phyloP scores from a whole-genome alignment of 371 early-diverging fungal genomes.

The Actinomucor elegans region DNA sequence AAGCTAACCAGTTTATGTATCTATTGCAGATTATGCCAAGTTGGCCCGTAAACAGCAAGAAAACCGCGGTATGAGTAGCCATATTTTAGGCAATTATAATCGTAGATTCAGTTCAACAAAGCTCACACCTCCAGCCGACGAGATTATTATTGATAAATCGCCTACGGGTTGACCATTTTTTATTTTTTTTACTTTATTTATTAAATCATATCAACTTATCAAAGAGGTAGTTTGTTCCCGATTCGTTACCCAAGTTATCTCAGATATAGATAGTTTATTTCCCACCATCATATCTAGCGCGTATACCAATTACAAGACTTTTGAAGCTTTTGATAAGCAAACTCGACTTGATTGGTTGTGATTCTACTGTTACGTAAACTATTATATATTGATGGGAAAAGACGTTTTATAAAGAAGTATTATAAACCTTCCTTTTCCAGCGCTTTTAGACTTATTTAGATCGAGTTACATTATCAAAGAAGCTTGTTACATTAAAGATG shows the following conservation, averaged over 20 bases:
- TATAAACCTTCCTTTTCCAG: neutral
- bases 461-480: too few species aligned
- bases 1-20: neutral
- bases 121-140: neutral
- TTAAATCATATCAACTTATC: neutral
- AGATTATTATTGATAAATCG: neutral
- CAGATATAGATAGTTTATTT: neutral
- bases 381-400: too few species aligned
- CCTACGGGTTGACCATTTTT: neutral
- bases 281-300: too few species aligned
- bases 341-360: too few species aligned
- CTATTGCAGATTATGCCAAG: conserved; percentile 41
- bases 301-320: too few species aligned
- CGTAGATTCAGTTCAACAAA: neutral
- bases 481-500: too few species aligned
- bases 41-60: conserved; percentile 32
- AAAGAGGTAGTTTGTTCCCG: conserved; percentile 5
- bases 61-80: conserved; percentile 3
- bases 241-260: conserved; percentile 3
- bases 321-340: too few species aligned
- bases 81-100: neutral
- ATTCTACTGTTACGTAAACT: too few species aligned
- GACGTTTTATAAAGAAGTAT: too few species aligned
- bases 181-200: neutral
- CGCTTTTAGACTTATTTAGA: conserved; percentile 1